Evolutionary conservation across 768 basidiomycete genomes (phyloP), one percentile per base, ranked within the genome.

Genomic region (Pisolithus marmoratus): DNA sequence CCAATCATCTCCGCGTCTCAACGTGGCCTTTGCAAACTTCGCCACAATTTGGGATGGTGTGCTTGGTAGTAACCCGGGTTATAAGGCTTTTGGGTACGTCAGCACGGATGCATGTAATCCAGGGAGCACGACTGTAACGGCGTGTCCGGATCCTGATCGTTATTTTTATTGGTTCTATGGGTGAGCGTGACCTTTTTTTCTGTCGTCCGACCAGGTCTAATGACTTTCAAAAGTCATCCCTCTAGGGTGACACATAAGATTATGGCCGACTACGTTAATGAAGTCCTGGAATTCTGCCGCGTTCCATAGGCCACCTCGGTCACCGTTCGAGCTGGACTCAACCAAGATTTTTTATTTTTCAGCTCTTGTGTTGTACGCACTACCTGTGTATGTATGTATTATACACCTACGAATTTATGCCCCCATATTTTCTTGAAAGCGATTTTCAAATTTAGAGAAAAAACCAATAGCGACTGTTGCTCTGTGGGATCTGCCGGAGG

Each of bases 101-200:
- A 79, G 70, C 31, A 62, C 67, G 11, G 65, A 65, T 19, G 62
- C 70, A 0, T 78, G 72, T 54, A 72, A 60, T 2, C 64, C 63
- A 2, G 67, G 67, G 5, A 59, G 69, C 40, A 71, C 72, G 12
- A 68, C 68, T 5, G 57, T 63, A 4, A 66, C 58, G 2, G 50
- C 55, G 52, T 78, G 76, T 50, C 27, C 50, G 43, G 75, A 78
- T 48, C 73, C 75, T 3, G 74, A 75, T 34, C 77, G 76, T 56
- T 70, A 71, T 45, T 82, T 80, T 53, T 79, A 80, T 57, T 81
- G 78, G 75, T 74, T 80, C 22, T 63, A 65, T 37, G 72, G 74
- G 79, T 80, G 51, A 45, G 74, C 62, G 26, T 2, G 4, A 2
- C 26, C 20, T 43, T 1, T 9, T 27, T n/a, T 20, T n/a, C 26